A percentile compares a stretch with the other conserved stretches of the same genome.
phyloP scores from a whole-genome alignment of 192 early-diverging fungal species.

The Backusella macrospora region DNA sequence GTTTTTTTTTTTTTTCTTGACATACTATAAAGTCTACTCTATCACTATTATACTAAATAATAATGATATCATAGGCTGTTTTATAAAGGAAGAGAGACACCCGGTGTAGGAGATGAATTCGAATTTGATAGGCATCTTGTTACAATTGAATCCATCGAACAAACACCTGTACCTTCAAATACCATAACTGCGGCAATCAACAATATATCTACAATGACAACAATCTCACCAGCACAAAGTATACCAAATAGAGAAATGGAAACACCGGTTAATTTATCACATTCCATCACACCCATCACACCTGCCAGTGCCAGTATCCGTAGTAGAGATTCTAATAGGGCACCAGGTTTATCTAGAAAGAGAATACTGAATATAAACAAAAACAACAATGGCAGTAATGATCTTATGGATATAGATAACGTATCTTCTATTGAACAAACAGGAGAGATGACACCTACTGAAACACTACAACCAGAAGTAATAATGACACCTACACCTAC shows the following conservation, averaged over 20 bases:
- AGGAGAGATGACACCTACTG: neutral
- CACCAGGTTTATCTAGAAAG: neutral
- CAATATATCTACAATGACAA: neutral
- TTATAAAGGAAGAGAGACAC: constrained; percentile 13
- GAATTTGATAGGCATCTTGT: constrained; percentile 55
- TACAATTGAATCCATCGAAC: constrained; percentile 44
- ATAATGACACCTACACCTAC: neutral
- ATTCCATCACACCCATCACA: neutral
- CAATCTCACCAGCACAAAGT: neutral
- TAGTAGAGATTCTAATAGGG: neutral
- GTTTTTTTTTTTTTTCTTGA: neutral
- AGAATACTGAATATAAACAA: neutral
- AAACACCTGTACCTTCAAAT: neutral
- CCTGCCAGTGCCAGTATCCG: neutral
- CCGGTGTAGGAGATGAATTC: constrained; percentile 47
- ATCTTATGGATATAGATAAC: neutral
- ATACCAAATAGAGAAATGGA: neutral
- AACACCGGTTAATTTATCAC: neutral
- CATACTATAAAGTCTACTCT: neutral
- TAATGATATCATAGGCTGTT: constrained; percentile 15
- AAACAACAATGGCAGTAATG: neutral
- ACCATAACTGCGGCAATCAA: neutral
- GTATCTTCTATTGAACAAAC: neutral
- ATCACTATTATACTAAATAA: no score
- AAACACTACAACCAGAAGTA: neutral